A percentile compares a stretch with the other conserved stretches of the same genome.
Conservation (phyloP, 345 rosid genomes). For the Rhodomyrtus tomentosa region DNA sequence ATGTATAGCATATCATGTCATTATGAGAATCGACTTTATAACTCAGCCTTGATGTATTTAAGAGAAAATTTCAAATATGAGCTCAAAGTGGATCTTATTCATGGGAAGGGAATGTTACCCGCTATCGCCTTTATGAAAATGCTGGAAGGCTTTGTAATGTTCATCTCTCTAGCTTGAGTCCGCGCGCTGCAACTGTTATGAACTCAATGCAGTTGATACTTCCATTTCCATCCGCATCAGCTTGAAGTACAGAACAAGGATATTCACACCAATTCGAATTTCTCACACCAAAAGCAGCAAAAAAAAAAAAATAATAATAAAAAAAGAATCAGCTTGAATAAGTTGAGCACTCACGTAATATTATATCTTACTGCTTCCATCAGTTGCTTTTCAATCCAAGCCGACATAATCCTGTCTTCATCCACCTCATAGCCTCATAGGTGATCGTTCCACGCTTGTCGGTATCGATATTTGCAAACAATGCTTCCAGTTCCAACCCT, state of each 20-base stretch:
- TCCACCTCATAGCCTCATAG: conserved; percentile 58
- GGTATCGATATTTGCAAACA: conserved; percentile 76
- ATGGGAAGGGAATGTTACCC: conserved; percentile 28
- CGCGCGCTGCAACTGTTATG: conserved; percentile 76
- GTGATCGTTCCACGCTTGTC: conserved; percentile 78
- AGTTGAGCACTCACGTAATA: not conserved
- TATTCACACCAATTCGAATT: not conserved
- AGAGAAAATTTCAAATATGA: no score
- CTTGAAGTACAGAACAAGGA: conserved; percentile 20
- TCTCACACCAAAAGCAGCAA: not conserved
- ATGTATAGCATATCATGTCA: not conserved
- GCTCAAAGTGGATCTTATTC: not conserved
- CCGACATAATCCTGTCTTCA: conserved; percentile 57
- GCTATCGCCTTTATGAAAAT: conserved; percentile 71
- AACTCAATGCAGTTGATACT: conserved; percentile 74
- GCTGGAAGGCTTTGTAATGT: conserved; percentile 62
- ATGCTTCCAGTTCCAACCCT: conserved; percentile 55
- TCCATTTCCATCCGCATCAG: conserved; percentile 86
- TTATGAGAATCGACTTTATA: not conserved
- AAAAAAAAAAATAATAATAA: no score
- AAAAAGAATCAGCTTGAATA: not conserved
- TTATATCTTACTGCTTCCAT: conserved; percentile 74
- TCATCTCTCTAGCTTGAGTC: conserved; percentile 68
- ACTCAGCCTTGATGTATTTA: not conserved
- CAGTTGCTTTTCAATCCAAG: conserved; percentile 72